These are phyloP conservation scores for Pseudocercospora macadamiae DNA, from an alignment of 2,329 filamentous ascomycete species.

Conservation along the genomic window DNA sequence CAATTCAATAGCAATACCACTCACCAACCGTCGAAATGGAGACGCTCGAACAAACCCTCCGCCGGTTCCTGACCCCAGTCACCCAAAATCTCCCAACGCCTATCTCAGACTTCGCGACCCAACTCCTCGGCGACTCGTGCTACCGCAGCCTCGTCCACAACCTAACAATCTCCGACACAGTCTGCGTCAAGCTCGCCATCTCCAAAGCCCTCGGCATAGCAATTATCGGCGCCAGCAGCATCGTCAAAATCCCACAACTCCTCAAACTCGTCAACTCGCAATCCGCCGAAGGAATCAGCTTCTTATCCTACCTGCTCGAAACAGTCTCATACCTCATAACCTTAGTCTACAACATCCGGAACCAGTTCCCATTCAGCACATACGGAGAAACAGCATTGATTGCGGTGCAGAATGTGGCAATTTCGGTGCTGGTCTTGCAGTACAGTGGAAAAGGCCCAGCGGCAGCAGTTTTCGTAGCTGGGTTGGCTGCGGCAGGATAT, in stretches of 20 bases:
- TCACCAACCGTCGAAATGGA: constrained; percentile 53
- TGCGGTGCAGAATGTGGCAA: constrained; percentile 86
- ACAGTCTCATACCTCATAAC: constrained; percentile 85
- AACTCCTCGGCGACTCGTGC: constrained; percentile 80
- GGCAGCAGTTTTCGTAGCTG: constrained; percentile 78
- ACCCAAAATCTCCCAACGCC: constrained; percentile 64
- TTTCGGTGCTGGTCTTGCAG: constrained; percentile 81
- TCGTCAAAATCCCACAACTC: constrained; percentile 97
- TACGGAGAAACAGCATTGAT: constrained; percentile 95
- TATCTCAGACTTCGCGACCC: constrained; percentile 72
- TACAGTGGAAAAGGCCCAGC: constrained; percentile 71
- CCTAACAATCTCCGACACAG: constrained; percentile 73
- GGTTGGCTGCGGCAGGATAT: constrained; percentile 68
- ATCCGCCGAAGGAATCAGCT: constrained; percentile 81
- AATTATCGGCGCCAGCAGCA: constrained; percentile 85
- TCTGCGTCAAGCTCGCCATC: constrained; percentile 85
- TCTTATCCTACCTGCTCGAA: constrained; percentile 91
- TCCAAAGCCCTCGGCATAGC: constrained; percentile 91
- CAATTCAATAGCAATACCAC: too few relatives aligned
- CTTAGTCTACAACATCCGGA: constrained; percentile 88
- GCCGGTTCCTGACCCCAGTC: constrained; percentile 47
- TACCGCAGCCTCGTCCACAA: constrained; percentile 85
- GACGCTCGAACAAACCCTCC: constrained; percentile 47
- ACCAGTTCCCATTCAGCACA: constrained; percentile 92
- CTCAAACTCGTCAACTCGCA: constrained; percentile 82